These are phyloP conservation scores for Entomortierella lignicola DNA, from an alignment of 192 early-diverging fungal species.

Conservation along the genomic window DNA sequence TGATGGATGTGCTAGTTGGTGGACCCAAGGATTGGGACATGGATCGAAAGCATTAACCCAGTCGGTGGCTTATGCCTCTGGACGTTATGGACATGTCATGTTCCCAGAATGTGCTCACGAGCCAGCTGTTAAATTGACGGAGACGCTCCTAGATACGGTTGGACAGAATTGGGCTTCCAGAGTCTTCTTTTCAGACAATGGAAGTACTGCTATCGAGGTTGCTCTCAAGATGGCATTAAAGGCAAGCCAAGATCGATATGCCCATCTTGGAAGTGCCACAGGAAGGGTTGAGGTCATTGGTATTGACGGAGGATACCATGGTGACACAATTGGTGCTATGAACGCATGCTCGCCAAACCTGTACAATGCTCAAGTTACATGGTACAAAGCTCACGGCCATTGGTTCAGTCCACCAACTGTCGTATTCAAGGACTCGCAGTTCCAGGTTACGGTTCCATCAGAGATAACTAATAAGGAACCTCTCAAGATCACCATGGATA, in stretches of 20 bases:
- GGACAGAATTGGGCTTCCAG: conserved; percentile 71
- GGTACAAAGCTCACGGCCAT: conserved; percentile 74
- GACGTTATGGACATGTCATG: conserved; percentile 85
- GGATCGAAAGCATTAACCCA: conserved; percentile 68
- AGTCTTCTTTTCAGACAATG: conserved; percentile 87
- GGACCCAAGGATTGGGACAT: conserved; percentile 85
- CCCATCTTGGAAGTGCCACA: conserved; percentile 36
- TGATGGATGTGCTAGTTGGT: conserved; percentile 85
- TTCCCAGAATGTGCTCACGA: conserved; percentile 80
- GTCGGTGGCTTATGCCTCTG: conserved; percentile 73
- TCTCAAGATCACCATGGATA: conserved; percentile 25
- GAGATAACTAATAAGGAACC: conserved; percentile 38
- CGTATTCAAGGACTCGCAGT: conserved; percentile 57
- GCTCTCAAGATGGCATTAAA: conserved; percentile 84
- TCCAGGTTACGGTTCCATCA: conserved; percentile 55
- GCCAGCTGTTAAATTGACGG: conserved; percentile 69
- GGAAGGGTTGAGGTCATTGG: conserved; percentile 69
- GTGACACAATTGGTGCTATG: conserved; percentile 90
- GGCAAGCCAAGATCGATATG: conserved; percentile 58
- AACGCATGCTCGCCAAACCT: conserved; percentile 78
- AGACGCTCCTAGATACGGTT: conserved; percentile 64
- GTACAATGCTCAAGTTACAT: conserved; percentile 75
- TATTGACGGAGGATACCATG: conserved; percentile 84
- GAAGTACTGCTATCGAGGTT: conserved; percentile 84
- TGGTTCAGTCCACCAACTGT: conserved; percentile 79